phyloP scores from a whole-genome alignment of 2,329 filamentous ascomycete species.

The Teratosphaeriaceae sp. region DNA sequence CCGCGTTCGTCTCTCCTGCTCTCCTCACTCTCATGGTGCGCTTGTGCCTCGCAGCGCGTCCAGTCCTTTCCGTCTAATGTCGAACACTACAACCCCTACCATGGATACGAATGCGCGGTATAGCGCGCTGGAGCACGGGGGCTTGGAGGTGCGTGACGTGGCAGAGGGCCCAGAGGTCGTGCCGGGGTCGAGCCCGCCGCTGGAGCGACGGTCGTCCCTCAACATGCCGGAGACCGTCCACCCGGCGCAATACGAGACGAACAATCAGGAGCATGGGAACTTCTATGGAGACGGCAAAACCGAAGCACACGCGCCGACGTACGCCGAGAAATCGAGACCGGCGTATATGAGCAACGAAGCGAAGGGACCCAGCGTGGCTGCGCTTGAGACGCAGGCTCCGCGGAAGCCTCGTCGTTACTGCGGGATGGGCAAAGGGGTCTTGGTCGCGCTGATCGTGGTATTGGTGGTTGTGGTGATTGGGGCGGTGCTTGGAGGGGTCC shows the following conservation, averaged over 20 bases:
- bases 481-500: conserved; percentile 10
- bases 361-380: neutral
- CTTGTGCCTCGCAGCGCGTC: neutral
- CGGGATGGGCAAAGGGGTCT: conserved; percentile 10
- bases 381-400: neutral
- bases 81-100: neutral
- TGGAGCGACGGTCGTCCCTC: conserved; percentile 6
- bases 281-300: neutral
- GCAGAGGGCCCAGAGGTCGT: neutral
- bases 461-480: conserved; percentile 6
- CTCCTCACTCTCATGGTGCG: neutral
- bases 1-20: neutral
- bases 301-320: neutral
- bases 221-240: conserved; percentile 4
- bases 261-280: conserved; percentile 1
- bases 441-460: conserved; percentile 9
- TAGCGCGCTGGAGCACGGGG: conserved; percentile 10
- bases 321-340: neutral
- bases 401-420: conserved; percentile 5
- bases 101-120: conserved; percentile 6
- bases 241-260: conserved; percentile 4
- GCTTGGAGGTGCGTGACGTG: conserved; percentile 4
- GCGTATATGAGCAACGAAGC: conserved; percentile 1
- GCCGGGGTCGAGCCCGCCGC: neutral
- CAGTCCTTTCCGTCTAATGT: neutral